Evolutionary conservation across 495 filamentous ascomycete genomes (phyloP), one percentile per base, ranked within the genome.

Genomic region (Letharia lupina): DNA sequence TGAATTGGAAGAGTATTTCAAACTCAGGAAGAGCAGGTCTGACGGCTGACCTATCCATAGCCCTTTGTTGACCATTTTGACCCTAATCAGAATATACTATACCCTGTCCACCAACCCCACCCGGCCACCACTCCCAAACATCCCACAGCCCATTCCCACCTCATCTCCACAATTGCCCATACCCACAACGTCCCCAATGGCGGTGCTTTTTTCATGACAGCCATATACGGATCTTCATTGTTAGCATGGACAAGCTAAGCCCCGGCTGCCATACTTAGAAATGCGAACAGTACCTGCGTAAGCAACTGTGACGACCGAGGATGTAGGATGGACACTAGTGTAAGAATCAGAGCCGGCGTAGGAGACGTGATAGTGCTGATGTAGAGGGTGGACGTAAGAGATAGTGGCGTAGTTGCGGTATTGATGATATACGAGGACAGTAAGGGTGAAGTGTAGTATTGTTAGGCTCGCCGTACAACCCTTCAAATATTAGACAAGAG

Each of bases 181-280:
- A 98, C 84, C 93, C 93, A 96, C 28, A 97, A 74, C 20, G 89
- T 91, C 2, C 91, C 95, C n/a, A 96, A 73, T 31, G 91, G 85
- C 31, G 94, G 94, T 0, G 91, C 90, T 64, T 84, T 86, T 78
- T 96, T 95, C 94, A 98, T 93, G 5, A 96, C 86, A 16, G 86
- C 89, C 72, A 91, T 87, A 70, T 96, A 96, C 0, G 86, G 85
- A 63, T 86, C 82, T 40, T 76, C 80, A 71, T 96, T 98, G 6
- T 88, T 91, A 28, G 91, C 86, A 64, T 87, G 77, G 45, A 98
- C 87, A 47, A 96, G 79, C 75, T 90, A 91, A 74, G 82, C 87
- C 9, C 94, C 94, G 0, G 84, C 78, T 15, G 61, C 74, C 12
- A 86, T 69, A 60, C 84, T 81, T 23, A 79, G 73, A 16, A 67